Base-by-base conservation (phyloP, 179 eudicot genomes). In the Corrigiola litoralis region DNA sequence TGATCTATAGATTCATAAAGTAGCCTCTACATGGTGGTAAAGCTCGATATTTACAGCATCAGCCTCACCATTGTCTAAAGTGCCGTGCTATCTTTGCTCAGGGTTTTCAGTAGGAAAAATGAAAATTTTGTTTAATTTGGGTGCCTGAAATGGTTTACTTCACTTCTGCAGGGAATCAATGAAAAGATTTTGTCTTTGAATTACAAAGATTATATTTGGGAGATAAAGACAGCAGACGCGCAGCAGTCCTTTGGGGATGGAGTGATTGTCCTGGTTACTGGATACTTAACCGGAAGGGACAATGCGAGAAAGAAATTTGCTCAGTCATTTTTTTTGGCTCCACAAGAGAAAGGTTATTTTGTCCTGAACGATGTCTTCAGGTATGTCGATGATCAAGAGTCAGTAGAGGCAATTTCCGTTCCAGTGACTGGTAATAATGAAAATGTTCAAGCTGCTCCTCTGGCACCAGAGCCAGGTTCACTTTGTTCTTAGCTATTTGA, bases 191-290 rank as follows among this genome's bases (percentile, higher is more conserved):
- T 80, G 49, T 86, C 96, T 20, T 59, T 88, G 61, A 80, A 83
- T 74, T 84, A 77, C 68, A 75, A 70, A 62, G 81, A 84, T 58
- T 82, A 60, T 61, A 71, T 72, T 68, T 83, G 87, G 24, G 90
- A 91, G 85, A 88, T 91, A 47, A 81, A 77, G 80, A 82, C 94
- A 2, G 95, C 86, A 11, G 94, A 91, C 80, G 88, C 97, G 57
- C 96, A 88, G 66, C 86, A 72, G 14, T 88, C 96, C 38, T 78
- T 72, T 58, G 77, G 76, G 20, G 78, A 61, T 25, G 97, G 96
- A 61, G 90, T 91, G 29, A 73, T 75, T 38, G 89, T 91, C 66
- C 68, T 88, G 42, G 96, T 91, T 16, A 88, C 96, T 46, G 97
- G 97, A 53, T 73, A 78, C 78, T 68, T 91, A 67, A 88, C 87